Evolutionary conservation across 1,139 yeast species (phyloP).

Genomic region (Geotrichum cucujoidarum): DNA sequence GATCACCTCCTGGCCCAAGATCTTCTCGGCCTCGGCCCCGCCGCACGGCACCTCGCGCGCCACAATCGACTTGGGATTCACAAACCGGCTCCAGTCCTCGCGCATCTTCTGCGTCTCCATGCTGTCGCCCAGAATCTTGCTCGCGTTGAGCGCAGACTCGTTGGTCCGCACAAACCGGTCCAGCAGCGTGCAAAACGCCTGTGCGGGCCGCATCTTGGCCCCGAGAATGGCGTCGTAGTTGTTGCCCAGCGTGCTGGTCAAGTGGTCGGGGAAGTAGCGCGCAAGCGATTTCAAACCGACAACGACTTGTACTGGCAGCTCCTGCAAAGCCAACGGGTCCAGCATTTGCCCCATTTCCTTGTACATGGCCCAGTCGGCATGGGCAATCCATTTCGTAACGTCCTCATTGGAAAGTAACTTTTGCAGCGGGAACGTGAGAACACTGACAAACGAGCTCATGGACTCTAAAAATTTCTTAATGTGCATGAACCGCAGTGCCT

Average conservation of each 20-base stretch:
- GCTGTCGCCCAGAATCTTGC: slow-evolving; percentile 46
- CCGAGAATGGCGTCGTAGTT: slow-evolving; percentile 46
- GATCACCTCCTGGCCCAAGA: slow-evolving; percentile 45
- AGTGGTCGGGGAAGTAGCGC: slow-evolving; percentile 31
- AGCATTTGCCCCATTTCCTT: slow-evolving; percentile 56
- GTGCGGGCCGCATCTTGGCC: slow-evolving; percentile 53
- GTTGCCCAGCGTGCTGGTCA: slow-evolving; percentile 29
- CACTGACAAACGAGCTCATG: slow-evolving; percentile 52
- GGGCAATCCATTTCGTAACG: slow-evolving; percentile 55
- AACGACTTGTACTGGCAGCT: slow-evolving; percentile 54
- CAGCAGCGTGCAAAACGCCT: slow-evolving; percentile 52
- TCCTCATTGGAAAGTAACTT: slow-evolving; percentile 51
- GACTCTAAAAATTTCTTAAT: slow-evolving; percentile 54
- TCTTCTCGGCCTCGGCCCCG: slow-evolving; percentile 37
- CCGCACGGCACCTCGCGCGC: slow-evolving; percentile 55
- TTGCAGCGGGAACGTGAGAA: slow-evolving; percentile 62
- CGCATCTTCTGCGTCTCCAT: slow-evolving; percentile 51
- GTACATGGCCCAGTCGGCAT: slow-evolving; percentile 63
- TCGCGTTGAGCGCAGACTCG: slow-evolving; percentile 55
- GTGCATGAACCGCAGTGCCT: slow-evolving; percentile 64
- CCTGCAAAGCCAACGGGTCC: slow-evolving; percentile 61
- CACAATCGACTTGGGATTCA: slow-evolving; percentile 50
- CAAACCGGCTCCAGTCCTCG: slow-evolving; percentile 52
- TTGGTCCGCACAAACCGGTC: slow-evolving; percentile 55
- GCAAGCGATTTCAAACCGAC: slow-evolving; percentile 34